These are phyloP conservation scores for Sordaria brevicollis DNA, from an alignment of 495 filamentous ascomycete species.

Conservation along the genomic window DNA sequence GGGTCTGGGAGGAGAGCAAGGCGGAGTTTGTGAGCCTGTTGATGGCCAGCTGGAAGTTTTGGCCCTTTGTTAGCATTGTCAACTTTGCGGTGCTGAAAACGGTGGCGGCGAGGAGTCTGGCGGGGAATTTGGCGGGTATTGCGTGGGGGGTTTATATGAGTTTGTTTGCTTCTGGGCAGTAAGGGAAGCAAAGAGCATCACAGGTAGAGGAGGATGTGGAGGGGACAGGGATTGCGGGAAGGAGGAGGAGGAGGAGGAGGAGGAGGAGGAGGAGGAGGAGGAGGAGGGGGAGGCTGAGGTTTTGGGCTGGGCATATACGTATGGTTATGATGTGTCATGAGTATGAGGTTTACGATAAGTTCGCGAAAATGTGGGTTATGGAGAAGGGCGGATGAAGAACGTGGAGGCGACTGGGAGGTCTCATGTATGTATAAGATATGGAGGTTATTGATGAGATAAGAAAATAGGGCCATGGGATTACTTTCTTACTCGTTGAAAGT, in stretches of 20 bases:
- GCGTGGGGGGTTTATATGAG: constrained; percentile 86
- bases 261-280: neutral
- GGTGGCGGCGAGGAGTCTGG: constrained; percentile 62
- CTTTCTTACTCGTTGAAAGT: no score
- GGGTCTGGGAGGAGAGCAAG: constrained; percentile 20
- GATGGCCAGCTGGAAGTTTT: constrained; percentile 66
- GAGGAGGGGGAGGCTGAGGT: neutral
- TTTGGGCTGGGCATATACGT: neutral
- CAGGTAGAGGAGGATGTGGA: neutral
- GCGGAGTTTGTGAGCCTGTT: constrained; percentile 63
- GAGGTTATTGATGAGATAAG: no score
- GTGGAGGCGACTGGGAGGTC: no score
- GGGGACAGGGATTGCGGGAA: neutral
- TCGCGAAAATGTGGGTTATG: no score
- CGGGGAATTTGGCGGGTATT: constrained; percentile 70
- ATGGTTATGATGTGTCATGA: no score
- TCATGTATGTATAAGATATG: no score
- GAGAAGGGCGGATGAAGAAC: no score
- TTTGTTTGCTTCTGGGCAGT: constrained; percentile 40
- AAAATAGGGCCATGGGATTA: no score
- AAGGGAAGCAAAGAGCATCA: no score
- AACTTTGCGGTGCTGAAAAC: constrained; percentile 70
- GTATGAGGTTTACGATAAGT: no score
- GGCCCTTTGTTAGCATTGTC: constrained; percentile 70
- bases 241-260: neutral